Conservation (phyloP, 805 yeast genomes). For the Starmerella ratchasimensis region DNA sequence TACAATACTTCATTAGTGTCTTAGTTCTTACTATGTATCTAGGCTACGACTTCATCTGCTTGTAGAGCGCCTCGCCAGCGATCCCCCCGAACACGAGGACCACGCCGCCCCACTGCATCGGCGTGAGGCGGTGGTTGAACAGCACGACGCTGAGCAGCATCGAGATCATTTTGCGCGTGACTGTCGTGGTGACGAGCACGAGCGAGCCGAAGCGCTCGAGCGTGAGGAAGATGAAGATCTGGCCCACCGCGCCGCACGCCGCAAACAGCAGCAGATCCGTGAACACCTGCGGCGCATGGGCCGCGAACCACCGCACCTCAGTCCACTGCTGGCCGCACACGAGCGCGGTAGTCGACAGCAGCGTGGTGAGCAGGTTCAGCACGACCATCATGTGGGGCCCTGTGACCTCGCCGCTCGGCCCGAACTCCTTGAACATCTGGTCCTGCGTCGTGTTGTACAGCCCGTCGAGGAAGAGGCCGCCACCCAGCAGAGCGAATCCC, state of each 20-base stretch:
- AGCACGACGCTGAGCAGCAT: constrained; percentile 80
- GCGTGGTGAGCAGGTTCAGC: constrained; percentile 36
- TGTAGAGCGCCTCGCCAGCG: constrained; percentile 56
- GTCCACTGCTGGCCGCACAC: constrained; percentile 39
- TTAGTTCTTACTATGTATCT: too few relatives aligned
- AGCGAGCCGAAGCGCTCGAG: constrained; percentile 75
- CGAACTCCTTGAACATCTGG: constrained; percentile 45
- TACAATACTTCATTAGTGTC: too few relatives aligned
- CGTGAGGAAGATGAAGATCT: constrained; percentile 79
- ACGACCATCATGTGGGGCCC: constrained; percentile 85
- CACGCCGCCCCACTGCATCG: constrained; percentile 68
- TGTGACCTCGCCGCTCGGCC: constrained; percentile 32
- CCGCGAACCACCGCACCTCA: constrained; percentile 38
- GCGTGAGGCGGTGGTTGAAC: constrained; percentile 61
- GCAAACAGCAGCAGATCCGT: constrained; percentile 54
- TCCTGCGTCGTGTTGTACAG: constrained; percentile 90
- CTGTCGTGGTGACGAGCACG: constrained; percentile 80
- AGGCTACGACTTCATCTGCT: constrained; percentile 20
- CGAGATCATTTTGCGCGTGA: constrained; percentile 89
- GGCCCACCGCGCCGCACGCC: constrained; percentile 78
- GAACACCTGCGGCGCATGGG: constrained; percentile 39
- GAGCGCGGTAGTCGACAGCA: constrained; percentile 27
- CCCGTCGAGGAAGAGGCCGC: constrained; percentile 74
- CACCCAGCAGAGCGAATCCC: constrained; percentile 48
- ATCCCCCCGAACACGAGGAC: constrained; percentile 73